Conservation (phyloP, 108 stramenopile genomes). For the Nannochloropsis granulata region DNA sequence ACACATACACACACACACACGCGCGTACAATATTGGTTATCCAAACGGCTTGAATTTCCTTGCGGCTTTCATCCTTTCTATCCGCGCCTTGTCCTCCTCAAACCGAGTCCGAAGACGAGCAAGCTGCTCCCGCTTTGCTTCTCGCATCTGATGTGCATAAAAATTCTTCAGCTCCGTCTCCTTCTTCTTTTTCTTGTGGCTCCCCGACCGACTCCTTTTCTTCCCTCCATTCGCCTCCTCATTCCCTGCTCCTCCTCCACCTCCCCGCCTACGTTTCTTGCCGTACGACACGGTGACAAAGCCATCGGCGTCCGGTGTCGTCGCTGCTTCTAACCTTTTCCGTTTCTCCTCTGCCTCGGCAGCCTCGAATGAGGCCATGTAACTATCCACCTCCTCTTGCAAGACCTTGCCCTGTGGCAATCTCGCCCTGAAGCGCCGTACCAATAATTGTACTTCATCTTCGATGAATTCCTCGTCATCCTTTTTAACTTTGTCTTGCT, state of each 20-base stretch:
- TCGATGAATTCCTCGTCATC: background rate
- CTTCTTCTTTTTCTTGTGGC: constrained; percentile 20
- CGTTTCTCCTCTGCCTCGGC: constrained; percentile 9
- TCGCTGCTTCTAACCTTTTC: background rate
- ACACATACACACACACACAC: no score
- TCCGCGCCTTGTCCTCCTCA: constrained; percentile 29
- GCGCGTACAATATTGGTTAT: background rate
- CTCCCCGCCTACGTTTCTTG: constrained; percentile 1
- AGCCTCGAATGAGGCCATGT: constrained; percentile 3
- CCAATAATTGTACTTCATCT: background rate
- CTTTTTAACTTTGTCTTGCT: background rate
- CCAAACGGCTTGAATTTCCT: constrained; percentile 32
- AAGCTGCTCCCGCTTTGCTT: constrained; percentile 29
- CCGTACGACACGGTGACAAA: constrained; percentile 33
- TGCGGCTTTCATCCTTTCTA: constrained; percentile 27
- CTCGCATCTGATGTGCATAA: constrained; percentile 22
- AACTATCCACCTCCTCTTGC: constrained; percentile 12
- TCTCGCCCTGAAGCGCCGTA: background rate
- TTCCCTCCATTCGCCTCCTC: background rate
- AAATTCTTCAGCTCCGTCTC: constrained; percentile 23
- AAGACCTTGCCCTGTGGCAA: background rate
- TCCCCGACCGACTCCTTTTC: background rate
- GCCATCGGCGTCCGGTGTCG: constrained; percentile 13
- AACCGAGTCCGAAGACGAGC: constrained; percentile 12
- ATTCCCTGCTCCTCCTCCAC: background rate